These are phyloP conservation scores for Pseudogymnoascus sp. DNA, from an alignment of 2,329 filamentous ascomycete genomes.

Conservation along the genomic window DNA sequence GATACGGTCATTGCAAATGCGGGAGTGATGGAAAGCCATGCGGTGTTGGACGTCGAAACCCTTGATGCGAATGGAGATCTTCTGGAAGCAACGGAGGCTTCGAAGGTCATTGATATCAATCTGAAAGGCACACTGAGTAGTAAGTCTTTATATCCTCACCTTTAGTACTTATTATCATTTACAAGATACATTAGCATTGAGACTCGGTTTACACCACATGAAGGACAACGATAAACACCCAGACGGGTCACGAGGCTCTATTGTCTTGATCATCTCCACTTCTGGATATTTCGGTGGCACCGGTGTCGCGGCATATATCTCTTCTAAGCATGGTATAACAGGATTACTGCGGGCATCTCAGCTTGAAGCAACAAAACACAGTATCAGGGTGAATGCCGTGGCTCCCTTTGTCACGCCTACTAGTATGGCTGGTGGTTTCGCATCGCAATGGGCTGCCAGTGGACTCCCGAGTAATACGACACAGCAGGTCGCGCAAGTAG, in stretches of 20 bases:
- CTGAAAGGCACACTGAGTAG: constrained; percentile 37
- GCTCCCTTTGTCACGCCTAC: constrained; percentile 38
- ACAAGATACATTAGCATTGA: too few relatives aligned
- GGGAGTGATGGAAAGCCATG: constrained; percentile 29
- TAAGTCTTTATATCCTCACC: constrained; percentile 22
- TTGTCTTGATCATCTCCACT: constrained; percentile 29
- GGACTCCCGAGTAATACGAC: constrained; percentile 33
- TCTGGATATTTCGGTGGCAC: too few relatives aligned
- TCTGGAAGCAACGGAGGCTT: constrained; percentile 17
- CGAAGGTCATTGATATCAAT: constrained; percentile 33
- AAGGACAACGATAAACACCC: constrained; percentile 14
- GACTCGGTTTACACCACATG: constrained; percentile 26
- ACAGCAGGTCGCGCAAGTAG: constrained; percentile 31
- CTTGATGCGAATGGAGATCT: constrained; percentile 18
- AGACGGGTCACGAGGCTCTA: constrained; percentile 25
- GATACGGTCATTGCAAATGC: constrained; percentile 36
- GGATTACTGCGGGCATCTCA: too few relatives aligned
- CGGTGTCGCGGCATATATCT: too few relatives aligned
- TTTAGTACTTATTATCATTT: too few relatives aligned
- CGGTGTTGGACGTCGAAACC: constrained; percentile 22
- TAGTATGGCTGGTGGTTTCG: constrained; percentile 31
- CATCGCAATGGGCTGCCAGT: constrained; percentile 28
- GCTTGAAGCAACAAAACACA: constrained; percentile 14
- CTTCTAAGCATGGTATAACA: too few relatives aligned
- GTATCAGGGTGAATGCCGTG: constrained; percentile 34